Conservation (phyloP, 306 rosid species). For the Gillenia trifoliata region DNA sequence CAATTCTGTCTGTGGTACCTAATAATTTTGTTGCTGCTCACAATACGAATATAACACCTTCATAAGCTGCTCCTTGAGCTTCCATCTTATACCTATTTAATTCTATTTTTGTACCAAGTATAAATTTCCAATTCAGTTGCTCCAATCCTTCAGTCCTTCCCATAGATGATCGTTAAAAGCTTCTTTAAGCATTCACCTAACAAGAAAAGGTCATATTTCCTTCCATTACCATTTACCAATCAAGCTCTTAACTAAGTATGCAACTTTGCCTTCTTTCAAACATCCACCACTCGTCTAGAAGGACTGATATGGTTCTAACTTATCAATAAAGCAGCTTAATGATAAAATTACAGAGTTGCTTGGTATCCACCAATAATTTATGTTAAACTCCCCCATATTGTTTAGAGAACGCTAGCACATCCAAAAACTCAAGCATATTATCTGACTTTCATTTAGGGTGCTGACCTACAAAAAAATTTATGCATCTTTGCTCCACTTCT, state of each 20-base stretch:
- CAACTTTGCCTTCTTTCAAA: background rate
- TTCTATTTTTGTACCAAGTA: background rate
- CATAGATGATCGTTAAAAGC: background rate
- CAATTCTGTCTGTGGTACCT: background rate
- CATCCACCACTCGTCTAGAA: background rate
- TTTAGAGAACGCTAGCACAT: background rate
- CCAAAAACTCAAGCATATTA: background rate
- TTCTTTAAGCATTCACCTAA: background rate
- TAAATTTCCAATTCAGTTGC: background rate
- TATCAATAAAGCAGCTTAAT: background rate
- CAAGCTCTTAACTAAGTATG: background rate
- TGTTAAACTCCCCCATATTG: background rate
- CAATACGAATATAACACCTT: background rate
- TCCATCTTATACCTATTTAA: background rate
- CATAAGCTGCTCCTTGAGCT: background rate
- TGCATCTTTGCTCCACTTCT: background rate
- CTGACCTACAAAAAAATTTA: background rate
- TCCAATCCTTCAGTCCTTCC: background rate
- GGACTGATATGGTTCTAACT: background rate
- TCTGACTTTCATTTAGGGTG: background rate
- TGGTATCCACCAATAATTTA: background rate
- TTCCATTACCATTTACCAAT: too few species aligned
- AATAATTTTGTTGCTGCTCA: background rate
- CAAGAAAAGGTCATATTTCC: background rate
- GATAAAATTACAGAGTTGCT: background rate